Percentiles rank a stretch among this genome's conserved stretches.
These are phyloP conservation scores for Vachellia pachyceras DNA, from an alignment of 306 rosid species.

Conservation along the genomic window DNA sequence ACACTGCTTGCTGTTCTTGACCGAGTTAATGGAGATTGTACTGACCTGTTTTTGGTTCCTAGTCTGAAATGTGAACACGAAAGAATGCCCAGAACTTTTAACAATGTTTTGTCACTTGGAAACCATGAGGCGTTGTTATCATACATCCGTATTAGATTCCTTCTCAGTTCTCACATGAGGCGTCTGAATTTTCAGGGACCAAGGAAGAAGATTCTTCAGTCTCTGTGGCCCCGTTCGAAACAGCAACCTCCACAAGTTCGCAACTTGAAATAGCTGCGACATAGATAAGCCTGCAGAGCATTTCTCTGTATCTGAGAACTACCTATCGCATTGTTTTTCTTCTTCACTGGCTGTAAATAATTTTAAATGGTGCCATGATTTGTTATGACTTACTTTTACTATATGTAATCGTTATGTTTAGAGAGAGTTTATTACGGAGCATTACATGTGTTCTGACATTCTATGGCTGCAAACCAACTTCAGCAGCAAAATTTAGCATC, in stretches of 20 bases:
- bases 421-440: background rate
- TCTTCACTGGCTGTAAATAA: background rate
- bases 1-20: too few species aligned
- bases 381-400: background rate
- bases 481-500: background rate
- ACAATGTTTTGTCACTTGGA: background rate
- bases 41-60: background rate
- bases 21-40: too few species aligned
- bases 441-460: background rate
- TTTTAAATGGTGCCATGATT: background rate
- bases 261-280: background rate
- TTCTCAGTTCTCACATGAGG: slow-evolving; percentile 31
- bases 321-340: background rate
- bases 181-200: slow-evolving; percentile 63
- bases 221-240: slow-evolving; percentile 46
- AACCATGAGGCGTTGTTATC: background rate
- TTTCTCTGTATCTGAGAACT: background rate
- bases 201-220: slow-evolving; percentile 70
- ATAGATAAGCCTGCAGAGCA: background rate
- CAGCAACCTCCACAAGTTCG: slow-evolving; percentile 36
- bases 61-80: background rate
- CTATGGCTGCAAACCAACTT: background rate
- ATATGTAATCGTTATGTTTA: background rate
- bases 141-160: background rate
- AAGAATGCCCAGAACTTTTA: background rate